phyloP scores from a whole-genome alignment of 805 yeast species.

The Kregervanrija delftensis region DNA sequence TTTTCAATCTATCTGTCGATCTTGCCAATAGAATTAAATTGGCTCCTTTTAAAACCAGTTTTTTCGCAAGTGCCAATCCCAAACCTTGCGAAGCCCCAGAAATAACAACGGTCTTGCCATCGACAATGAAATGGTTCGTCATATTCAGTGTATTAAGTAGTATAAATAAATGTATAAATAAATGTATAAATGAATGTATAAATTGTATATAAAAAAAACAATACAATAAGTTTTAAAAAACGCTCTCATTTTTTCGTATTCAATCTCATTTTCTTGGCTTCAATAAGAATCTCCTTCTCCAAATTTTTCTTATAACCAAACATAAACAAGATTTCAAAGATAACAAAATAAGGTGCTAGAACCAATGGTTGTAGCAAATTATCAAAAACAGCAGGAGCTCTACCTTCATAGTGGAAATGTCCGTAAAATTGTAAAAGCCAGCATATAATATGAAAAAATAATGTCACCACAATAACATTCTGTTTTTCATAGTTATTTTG shows the following conservation, averaged over 20 bases:
- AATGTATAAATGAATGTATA: background rate
- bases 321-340: constrained; percentile 65
- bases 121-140: constrained; percentile 23
- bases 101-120: constrained; percentile 57
- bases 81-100: constrained; percentile 95
- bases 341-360: constrained; percentile 85
- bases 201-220: background rate
- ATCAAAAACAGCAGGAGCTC: constrained; percentile 84
- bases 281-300: constrained; percentile 40
- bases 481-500: too few species aligned
- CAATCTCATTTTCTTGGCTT: constrained; percentile 31
- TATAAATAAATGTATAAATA: background rate
- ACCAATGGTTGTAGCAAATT: constrained; percentile 79
- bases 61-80: constrained; percentile 70
- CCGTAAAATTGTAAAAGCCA: constrained; percentile 89
- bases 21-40: constrained; percentile 74
- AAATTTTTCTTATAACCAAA: constrained; percentile 56
- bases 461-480: constrained; percentile 11
- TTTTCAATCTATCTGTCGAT: constrained; percentile 50
- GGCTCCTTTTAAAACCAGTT: constrained; percentile 40
- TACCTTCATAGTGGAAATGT: constrained; percentile 72
- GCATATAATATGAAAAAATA: constrained; percentile 40
- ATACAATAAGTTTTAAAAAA: background rate
- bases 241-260: background rate
- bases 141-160: background rate